These are phyloP conservation scores for Lentinula novae-zelandiae DNA, from an alignment of 1,284 basidiomycete species.

Conservation along the genomic window DNA sequence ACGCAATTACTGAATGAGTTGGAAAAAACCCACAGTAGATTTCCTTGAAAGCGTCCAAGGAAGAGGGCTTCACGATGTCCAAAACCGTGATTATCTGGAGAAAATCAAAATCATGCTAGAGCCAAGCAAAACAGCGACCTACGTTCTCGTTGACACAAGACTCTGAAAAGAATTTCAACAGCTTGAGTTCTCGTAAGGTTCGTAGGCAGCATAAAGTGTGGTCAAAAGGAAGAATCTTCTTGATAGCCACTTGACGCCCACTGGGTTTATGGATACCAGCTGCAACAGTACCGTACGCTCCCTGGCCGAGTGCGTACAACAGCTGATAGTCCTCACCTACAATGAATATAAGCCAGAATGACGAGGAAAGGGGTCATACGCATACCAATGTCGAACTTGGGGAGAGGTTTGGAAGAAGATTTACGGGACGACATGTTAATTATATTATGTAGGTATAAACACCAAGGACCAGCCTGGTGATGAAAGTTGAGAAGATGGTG, in stretches of 20 bases:
- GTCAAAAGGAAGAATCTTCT: constrained; percentile 82
- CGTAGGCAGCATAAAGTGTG: constrained; percentile 81
- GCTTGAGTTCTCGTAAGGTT: constrained; percentile 76
- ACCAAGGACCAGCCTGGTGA: constrained; percentile 22
- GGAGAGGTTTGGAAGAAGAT: constrained; percentile 44
- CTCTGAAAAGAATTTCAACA: constrained; percentile 82
- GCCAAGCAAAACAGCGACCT: constrained; percentile 15
- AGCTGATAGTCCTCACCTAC: constrained; percentile 69
- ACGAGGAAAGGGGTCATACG: constrained; percentile 10
- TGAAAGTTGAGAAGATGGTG: constrained; percentile 7
- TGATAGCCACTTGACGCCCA: constrained; percentile 69
- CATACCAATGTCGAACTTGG: constrained; percentile 67
- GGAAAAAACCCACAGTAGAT: constrained; percentile 24
- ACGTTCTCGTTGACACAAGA: constrained; percentile 79
- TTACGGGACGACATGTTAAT: constrained; percentile 42
- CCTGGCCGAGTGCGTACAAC: constrained; percentile 73
- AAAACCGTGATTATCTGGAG: constrained; percentile 1
- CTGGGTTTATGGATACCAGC: constrained; percentile 66
- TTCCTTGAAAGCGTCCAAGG: constrained; percentile 8
- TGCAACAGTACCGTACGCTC: constrained; percentile 72
- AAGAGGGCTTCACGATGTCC: constrained; percentile 6
- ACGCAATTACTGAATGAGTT: constrained; percentile 29
- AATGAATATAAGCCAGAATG: neutral
- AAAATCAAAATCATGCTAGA: constrained; percentile 1
- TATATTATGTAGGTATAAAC: constrained; percentile 16